Conservation (phyloP, 495 filamentous ascomycete species). For the Penicillium tannophilum region DNA sequence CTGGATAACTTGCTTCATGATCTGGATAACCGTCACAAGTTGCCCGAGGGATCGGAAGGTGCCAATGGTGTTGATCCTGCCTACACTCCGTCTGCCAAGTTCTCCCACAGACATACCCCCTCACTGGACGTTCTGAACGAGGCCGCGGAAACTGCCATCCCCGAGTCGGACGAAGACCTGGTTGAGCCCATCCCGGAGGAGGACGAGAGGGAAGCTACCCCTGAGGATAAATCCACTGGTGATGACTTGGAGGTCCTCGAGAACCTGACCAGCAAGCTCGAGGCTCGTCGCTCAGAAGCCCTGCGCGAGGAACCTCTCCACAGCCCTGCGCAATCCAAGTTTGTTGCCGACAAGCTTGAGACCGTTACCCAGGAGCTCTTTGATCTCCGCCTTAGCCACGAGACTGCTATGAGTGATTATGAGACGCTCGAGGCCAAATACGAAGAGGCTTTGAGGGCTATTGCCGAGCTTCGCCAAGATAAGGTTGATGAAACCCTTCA, state of each 20-base stretch:
- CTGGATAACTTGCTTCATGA: constrained; percentile 91
- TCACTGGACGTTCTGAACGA: constrained; percentile 52
- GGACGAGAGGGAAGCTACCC: constrained; percentile 35
- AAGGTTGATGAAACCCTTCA: constrained; percentile 81
- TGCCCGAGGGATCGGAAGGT: constrained; percentile 18
- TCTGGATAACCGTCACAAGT: constrained; percentile 77
- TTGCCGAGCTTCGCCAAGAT: constrained; percentile 79
- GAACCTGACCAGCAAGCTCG: constrained; percentile 32
- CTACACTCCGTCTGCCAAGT: constrained; percentile 17
- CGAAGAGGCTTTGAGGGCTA: constrained; percentile 77
- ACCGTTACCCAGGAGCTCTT: constrained; percentile 90
- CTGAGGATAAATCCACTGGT: constrained; percentile 14
- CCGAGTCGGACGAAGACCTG: constrained; percentile 54
- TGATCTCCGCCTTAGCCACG: constrained; percentile 87
- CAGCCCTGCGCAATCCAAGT: constrained; percentile 79
- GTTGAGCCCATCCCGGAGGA: constrained; percentile 55
- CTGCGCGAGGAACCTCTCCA: constrained; percentile 39
- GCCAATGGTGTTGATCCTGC: constrained; percentile 27
- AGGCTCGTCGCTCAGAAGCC: constrained; percentile 25
- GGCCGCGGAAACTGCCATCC: constrained; percentile 54
- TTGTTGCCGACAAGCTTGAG: constrained; percentile 91
- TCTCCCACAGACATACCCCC: constrained; percentile 36
- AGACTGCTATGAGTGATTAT: constrained; percentile 77
- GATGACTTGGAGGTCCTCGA: constrained; percentile 40
- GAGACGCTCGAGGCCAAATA: constrained; percentile 86